Conservation (phyloP, 108 stramenopile species). For the Skeletonema grethae region DNA sequence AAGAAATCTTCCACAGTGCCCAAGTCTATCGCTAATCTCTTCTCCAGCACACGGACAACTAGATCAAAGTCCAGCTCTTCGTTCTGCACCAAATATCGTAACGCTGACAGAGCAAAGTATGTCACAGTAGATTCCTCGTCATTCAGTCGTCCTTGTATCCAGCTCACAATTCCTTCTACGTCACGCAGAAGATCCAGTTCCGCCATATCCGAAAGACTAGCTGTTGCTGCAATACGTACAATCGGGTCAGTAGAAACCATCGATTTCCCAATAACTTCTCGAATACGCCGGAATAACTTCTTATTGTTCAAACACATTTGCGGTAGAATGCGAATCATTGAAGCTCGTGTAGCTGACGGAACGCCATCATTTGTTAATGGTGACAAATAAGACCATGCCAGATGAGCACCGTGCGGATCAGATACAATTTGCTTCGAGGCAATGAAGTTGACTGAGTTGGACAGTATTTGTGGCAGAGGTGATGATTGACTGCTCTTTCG, state of each 20-base stretch:
- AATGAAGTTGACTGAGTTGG: slow-evolving; percentile 19
- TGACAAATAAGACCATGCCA: slow-evolving; percentile 61
- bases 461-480: slow-evolving; percentile 3
- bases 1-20: slow-evolving; percentile 37
- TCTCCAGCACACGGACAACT: slow-evolving; percentile 71
- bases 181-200: slow-evolving; percentile 69
- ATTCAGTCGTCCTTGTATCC: slow-evolving; percentile 62
- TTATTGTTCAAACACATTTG: slow-evolving; percentile 65
- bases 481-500: not conserved
- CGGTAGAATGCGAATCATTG: slow-evolving; percentile 62
- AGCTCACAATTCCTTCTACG: slow-evolving; percentile 64
- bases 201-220: slow-evolving; percentile 69
- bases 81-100: slow-evolving; percentile 62
- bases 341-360: slow-evolving; percentile 51
- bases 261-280: slow-evolving; percentile 56
- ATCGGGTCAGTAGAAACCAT: slow-evolving; percentile 49
- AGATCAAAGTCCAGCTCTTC: slow-evolving; percentile 76
- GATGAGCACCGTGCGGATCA: slow-evolving; percentile 71
- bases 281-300: slow-evolving; percentile 64
- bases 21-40: slow-evolving; percentile 51
- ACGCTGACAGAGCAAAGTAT: slow-evolving; percentile 51
- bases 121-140: slow-evolving; percentile 56
- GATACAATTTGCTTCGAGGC: slow-evolving; percentile 39
- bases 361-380: slow-evolving; percentile 45
- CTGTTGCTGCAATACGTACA: slow-evolving; percentile 66